A percentile compares a stretch with the other conserved stretches of the same genome.
These are phyloP conservation scores for Penicillium sumatraense DNA, from an alignment of 2,329 filamentous ascomycete species.

Conservation along the genomic window DNA sequence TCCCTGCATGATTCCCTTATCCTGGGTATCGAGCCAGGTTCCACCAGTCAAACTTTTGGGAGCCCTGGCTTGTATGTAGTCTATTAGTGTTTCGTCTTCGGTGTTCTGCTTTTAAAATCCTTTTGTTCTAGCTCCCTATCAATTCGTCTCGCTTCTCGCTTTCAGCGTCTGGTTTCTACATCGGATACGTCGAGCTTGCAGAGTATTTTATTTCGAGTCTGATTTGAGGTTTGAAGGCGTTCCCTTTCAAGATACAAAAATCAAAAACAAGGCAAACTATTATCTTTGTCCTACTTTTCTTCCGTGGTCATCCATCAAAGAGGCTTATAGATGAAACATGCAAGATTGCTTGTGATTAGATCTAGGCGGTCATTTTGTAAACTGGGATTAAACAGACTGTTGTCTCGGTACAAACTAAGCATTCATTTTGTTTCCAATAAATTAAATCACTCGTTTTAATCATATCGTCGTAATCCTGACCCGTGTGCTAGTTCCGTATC, in stretches of 20 bases:
- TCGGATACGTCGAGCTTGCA: not conserved
- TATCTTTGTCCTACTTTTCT: slow-evolving; percentile 15
- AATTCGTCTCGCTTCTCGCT: slow-evolving; percentile 2
- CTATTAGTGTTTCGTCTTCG: slow-evolving; percentile 20
- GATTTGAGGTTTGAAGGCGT: slow-evolving; percentile 9
- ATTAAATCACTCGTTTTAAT: slow-evolving; percentile 3
- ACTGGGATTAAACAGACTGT: too few relatives aligned
- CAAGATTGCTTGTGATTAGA: too few relatives aligned
- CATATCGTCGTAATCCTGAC: slow-evolving; percentile 1
- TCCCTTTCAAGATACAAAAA: slow-evolving; percentile 3
- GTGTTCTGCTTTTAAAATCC: slow-evolving; percentile 12
- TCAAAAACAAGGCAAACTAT: slow-evolving; percentile 21
- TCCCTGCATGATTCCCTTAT: not conserved
- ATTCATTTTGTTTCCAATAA: not conserved
- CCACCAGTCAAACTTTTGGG: not conserved
- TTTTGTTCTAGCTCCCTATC: not conserved
- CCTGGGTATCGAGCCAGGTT: not conserved
- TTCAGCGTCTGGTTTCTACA: not conserved
- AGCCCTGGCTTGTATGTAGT: slow-evolving; percentile 25
- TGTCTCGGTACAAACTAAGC: not conserved
- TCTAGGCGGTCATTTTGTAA: too few relatives aligned
- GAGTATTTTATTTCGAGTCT: slow-evolving; percentile 6
- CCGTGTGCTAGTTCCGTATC: not conserved
- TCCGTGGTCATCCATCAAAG: too few relatives aligned
- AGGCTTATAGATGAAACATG: not conserved